Percentiles rank a stretch among this genome's conserved stretches.
These are phyloP conservation scores for Scheffersomyces segobiensis DNA, from an alignment of 1,139 yeast genomes.

Conservation along the genomic window DNA sequence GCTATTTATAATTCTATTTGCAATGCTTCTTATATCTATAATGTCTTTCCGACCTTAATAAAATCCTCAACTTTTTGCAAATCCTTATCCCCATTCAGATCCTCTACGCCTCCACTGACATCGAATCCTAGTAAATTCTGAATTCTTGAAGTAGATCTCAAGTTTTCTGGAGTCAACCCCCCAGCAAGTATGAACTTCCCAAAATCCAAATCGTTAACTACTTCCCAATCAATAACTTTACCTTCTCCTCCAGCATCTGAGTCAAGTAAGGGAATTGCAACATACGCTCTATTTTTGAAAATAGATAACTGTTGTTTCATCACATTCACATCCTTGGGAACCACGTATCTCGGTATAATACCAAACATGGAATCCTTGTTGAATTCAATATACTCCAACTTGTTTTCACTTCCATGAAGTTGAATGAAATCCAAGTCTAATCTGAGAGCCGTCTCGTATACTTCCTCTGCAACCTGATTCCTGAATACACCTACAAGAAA, in stretches of 20 bases:
- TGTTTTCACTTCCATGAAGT: slow-evolving; percentile 82
- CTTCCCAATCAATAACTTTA: slow-evolving; percentile 66
- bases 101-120: slow-evolving; percentile 92
- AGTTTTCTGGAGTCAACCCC: slow-evolving; percentile 78
- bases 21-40: not conserved
- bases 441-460: slow-evolving; percentile 46
- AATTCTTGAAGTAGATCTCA: slow-evolving; percentile 47
- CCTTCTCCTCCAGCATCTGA: slow-evolving; percentile 96
- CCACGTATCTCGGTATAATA: slow-evolving; percentile 69
- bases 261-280: slow-evolving; percentile 66
- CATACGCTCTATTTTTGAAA: slow-evolving; percentile 7
- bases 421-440: slow-evolving; percentile 76
- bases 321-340: slow-evolving; percentile 49
- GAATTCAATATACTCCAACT: slow-evolving; percentile 47
- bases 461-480: slow-evolving; percentile 71
- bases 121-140: slow-evolving; percentile 79
- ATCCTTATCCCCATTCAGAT: slow-evolving; percentile 68
- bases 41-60: slow-evolving; percentile 45
- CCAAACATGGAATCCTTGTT: slow-evolving; percentile 42
- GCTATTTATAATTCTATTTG: too few relatives aligned
- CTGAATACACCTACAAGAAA: slow-evolving; percentile 86
- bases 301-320: slow-evolving; percentile 21
- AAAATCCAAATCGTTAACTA: slow-evolving; percentile 22
- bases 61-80: slow-evolving; percentile 57
- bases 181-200: slow-evolving; percentile 80